Evolutionary conservation across 108 stramenopile genomes (phyloP), one percentile per base, ranked within the genome.

Genomic region (Skeletonema potamos): DNA sequence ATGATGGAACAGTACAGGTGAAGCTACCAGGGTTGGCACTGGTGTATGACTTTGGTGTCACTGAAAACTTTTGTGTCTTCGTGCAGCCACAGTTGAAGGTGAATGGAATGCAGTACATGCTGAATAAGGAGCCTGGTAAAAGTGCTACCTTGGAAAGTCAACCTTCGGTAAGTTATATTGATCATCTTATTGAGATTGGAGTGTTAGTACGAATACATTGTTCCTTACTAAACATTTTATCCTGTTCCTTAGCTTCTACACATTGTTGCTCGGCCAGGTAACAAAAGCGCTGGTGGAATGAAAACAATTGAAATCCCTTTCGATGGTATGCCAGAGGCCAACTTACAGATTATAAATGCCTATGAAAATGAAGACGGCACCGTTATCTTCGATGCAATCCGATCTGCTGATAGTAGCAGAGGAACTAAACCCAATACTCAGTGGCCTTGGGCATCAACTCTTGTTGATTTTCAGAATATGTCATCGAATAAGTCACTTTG

Each of bases 81-180:
- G 81, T 90, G 1, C 86, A 87, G 48, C 89, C 91, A 28, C 22
- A 70, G 17, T 75, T 89, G 27, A 72, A 81, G 56, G 79, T 85
- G 20, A 86, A 86, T 72, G 83, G 86, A 29, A 85, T 92, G 89
- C 85, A 90, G 65, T 94, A 82, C 62, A 64, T 92, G 73, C 56
- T 92, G 51, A 64, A 62, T 65, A 94, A 94, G 57, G 93, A 92
- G 24, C 93, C 93, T 0, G 90, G 83, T 3, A 88, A 87, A 64
- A 73, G 71, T 36, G 61, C 84, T 15, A 27, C 69, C 6, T 54
- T 86, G 69, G 81, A 84, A 28, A 28, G 41, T 34, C 76, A 72
- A 27, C 27, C 77, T 24, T 44, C 79, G 81, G 81, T 81, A 57
- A 80, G 85, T 58, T 34, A 6, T 20, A 27, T 51, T n/a, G n/a